Evolutionary conservation across 306 rosid genomes (phyloP).

Genomic region (Corylus americana): DNA sequence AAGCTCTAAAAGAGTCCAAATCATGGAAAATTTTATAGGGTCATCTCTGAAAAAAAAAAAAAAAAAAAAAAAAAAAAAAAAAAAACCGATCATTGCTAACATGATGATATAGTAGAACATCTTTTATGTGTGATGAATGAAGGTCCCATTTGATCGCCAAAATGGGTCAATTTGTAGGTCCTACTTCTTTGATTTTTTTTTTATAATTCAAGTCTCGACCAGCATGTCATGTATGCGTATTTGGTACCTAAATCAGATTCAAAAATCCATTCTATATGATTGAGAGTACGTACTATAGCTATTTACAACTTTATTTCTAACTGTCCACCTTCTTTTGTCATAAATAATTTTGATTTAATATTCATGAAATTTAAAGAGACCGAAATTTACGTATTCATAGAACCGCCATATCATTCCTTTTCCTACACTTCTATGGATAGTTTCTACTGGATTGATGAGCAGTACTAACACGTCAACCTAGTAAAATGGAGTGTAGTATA

Average conservation of each 20-base stretch:
- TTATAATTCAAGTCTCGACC: not conserved
- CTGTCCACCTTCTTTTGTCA: not conserved
- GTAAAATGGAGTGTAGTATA: no score
- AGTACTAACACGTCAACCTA: no score
- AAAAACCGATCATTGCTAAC: not conserved
- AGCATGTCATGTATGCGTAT: not conserved
- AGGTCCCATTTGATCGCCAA: slow-evolving; percentile 31
- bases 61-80: not conserved
- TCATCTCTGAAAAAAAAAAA: not conserved
- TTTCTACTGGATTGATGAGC: no score
- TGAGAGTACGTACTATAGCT: not conserved
- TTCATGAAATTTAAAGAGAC: not conserved
- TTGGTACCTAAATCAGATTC: no score
- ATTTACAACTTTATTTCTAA: not conserved
- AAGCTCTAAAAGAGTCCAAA: not conserved
- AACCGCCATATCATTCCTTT: not conserved
- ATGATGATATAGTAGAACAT: not conserved
- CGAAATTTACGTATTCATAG: not conserved
- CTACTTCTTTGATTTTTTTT: slow-evolving; percentile 23
- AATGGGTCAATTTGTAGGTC: slow-evolving; percentile 26
- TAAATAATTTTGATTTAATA: not conserved
- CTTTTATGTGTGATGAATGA: not conserved
- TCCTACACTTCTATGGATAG: no score
- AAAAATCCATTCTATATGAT: not conserved
- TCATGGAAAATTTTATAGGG: not conserved